Evolutionary conservation across 305 asterid genomes (phyloP).

Genomic region (Fraxinus dipetala): DNA sequence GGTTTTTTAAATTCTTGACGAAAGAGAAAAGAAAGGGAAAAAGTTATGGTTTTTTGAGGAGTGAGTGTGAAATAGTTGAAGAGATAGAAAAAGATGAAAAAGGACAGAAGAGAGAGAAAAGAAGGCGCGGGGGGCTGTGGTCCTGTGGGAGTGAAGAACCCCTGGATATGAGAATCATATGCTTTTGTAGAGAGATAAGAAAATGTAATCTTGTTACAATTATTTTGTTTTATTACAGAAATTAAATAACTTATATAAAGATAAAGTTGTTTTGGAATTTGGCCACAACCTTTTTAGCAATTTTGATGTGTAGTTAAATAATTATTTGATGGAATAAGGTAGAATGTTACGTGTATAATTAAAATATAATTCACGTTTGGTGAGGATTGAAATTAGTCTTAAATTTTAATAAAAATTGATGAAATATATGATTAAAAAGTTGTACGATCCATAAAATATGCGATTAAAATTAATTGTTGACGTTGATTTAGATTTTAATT

Average conservation of each 20-base stretch:
- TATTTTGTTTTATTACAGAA: background rate
- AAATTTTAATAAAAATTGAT: too few species aligned
- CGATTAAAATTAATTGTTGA: too few species aligned
- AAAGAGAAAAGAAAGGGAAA: constrained; percentile 22
- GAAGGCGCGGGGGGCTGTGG: background rate
- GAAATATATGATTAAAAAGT: too few species aligned
- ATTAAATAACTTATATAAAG: too few species aligned
- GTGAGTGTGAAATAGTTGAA: constrained; percentile 23
- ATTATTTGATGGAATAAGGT: background rate
- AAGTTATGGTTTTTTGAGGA: constrained; percentile 42
- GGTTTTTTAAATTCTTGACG: constrained; percentile 28
- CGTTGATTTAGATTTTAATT: too few species aligned
- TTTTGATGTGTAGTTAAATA: background rate
- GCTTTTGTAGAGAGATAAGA: background rate
- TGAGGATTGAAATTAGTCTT: too few species aligned
- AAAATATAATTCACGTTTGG: background rate
- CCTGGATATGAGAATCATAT: constrained; percentile 19
- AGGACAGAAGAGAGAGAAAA: constrained; percentile 10
- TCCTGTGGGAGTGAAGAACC: constrained; percentile 31
- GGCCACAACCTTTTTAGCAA: background rate
- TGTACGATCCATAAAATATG: too few species aligned
- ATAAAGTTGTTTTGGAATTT: background rate
- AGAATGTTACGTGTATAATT: background rate
- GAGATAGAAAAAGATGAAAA: constrained; percentile 17
- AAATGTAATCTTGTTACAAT: background rate